A percentile compares a stretch with the other conserved stretches of the same genome.
phyloP scores from a whole-genome alignment of 495 filamentous ascomycete species.

The Hypoxylon subgilvum region DNA sequence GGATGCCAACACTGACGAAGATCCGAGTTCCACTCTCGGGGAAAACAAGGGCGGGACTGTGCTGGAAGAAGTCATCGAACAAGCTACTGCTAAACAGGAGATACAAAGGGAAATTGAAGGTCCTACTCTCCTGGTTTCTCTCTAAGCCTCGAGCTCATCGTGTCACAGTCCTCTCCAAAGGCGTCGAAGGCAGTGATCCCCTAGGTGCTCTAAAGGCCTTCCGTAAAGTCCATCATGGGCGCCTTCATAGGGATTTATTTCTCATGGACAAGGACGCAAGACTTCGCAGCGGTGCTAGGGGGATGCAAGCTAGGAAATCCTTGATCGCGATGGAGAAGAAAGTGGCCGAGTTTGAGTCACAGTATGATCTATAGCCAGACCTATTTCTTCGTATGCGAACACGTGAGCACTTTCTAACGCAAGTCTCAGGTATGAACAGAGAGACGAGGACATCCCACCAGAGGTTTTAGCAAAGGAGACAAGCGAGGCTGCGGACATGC shows the following conservation, averaged over 20 bases:
- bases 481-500: conserved; percentile 64
- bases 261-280: conserved; percentile 74
- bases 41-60: conserved; percentile 49
- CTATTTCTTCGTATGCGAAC: not conserved
- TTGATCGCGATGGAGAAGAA: conserved; percentile 68
- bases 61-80: conserved; percentile 70
- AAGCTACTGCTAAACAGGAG: conserved; percentile 65
- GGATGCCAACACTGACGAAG: conserved; percentile 40
- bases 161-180: conserved; percentile 50
- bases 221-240: conserved; percentile 63
- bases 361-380: conserved; percentile 53
- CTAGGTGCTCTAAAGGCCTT: conserved; percentile 63
- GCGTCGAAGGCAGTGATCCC: conserved; percentile 53
- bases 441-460: conserved; percentile 59
- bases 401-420: not conserved
- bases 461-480: conserved; percentile 64
- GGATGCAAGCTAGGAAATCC: conserved; percentile 73
- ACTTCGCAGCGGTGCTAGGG: conserved; percentile 73
- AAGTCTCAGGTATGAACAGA: conserved; percentile 55
- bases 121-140: conserved; percentile 31
- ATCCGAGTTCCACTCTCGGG: not conserved
- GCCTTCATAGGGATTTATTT: conserved; percentile 66
- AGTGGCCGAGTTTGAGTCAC: conserved; percentile 58
- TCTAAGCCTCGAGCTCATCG: conserved; percentile 49
- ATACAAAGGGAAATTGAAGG: conserved; percentile 62